phyloP scores from a whole-genome alignment of 2,329 filamentous ascomycete genomes.

The Xylaria sp. region DNA sequence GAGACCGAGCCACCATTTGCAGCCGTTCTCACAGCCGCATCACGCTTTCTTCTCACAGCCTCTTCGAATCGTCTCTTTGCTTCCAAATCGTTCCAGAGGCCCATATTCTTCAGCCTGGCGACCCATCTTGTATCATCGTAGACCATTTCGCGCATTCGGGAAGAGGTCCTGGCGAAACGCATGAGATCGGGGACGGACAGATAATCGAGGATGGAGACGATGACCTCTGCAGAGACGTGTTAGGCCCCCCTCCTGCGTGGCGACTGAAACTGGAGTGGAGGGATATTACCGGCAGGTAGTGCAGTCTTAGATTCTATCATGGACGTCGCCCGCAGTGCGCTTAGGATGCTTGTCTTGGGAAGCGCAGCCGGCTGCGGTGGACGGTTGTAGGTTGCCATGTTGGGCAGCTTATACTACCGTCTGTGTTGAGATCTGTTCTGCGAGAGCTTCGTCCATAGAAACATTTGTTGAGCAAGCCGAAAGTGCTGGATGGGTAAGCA shows the following conservation, averaged over 20 bases:
- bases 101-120: slow-evolving; percentile 83
- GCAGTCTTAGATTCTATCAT: slow-evolving; percentile 81
- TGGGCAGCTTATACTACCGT: slow-evolving; percentile 23
- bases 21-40: slow-evolving; percentile 57
- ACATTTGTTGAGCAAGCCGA: not conserved
- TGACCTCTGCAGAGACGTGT: slow-evolving; percentile 71
- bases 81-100: slow-evolving; percentile 89
- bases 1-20: slow-evolving; percentile 37
- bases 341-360: slow-evolving; percentile 69
- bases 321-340: slow-evolving; percentile 80
- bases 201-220: slow-evolving; percentile 88
- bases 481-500: not conserved
- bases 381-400: slow-evolving; percentile 54
- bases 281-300: slow-evolving; percentile 78
- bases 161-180: slow-evolving; percentile 83
- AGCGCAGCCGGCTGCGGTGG: slow-evolving; percentile 49
- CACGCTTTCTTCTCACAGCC: slow-evolving; percentile 67
- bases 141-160: slow-evolving; percentile 94
- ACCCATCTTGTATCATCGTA: slow-evolving; percentile 99
- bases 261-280: slow-evolving; percentile 1
- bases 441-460: slow-evolving; percentile 22
- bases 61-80: slow-evolving; percentile 85
- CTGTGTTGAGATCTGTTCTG: slow-evolving; percentile 2
- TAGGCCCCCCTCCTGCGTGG: slow-evolving; percentile 15
- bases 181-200: slow-evolving; percentile 87